Evolutionary conservation across 352 stramenopile genomes (phyloP), one percentile per base, ranked within the genome.

Genomic region (Pythium pectinolyticum): DNA sequence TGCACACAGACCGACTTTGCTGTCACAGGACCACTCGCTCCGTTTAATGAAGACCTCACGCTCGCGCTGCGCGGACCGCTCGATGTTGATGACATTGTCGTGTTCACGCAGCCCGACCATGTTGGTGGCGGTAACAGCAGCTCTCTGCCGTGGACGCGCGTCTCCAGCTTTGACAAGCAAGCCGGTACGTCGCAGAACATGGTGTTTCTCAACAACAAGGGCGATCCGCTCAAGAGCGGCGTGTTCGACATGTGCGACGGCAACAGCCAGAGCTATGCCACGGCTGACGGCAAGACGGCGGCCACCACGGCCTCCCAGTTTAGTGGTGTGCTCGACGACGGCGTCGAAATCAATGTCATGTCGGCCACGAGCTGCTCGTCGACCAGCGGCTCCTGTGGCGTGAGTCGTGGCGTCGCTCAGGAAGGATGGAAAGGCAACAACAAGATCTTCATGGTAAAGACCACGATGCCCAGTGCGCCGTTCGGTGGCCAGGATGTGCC

Each of bases 361-460:
- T 78, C 69, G 3, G 45, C 28, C 2, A 66, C 28, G n/a, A 64
- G 27, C 19, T 82, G 69, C 31, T 24, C n/a, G n/a, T n/a, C 43
- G 3, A 52, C 63, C 9, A 64, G 24, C 1, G 67, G 43, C 0
- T 53, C 37, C 10, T 79, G 70, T 62, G 74, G 72, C 6, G 61
- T 72, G 17, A 35, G 56, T 8, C 60, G 68, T 15, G 73, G 73
- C 5, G 61, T 77, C 24, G 68, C 73, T 1, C 50, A 75, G 7
- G 52, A 70, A 65, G 73, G 73, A 3, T 81, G 73, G 70, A 64
- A 60, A 27, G 66, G 74, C 12, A 66, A 60, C 58, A 68, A 75
- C 57, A 85, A 85, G 67, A 80, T 85, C 39, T 83, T 85, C 51
- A 76, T 82, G 58, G 51, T 79, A 35, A 78, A 79, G 59, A 72